Conservation (phyloP, 306 rosid genomes). For the Vigna unguiculata region DNA sequence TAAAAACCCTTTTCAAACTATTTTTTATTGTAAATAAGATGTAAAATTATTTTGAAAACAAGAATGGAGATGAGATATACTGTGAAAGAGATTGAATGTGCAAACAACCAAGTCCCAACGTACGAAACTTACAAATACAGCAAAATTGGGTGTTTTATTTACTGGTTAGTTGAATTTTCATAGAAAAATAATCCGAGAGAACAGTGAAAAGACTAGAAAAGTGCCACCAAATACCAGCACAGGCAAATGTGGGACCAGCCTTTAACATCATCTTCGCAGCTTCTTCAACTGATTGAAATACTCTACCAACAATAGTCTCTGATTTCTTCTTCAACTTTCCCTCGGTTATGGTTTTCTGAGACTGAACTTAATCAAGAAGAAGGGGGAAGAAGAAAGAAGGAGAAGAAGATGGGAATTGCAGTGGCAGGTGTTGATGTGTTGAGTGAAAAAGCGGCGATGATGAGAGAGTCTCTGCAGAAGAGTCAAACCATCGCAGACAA, state of each 20-base stretch:
- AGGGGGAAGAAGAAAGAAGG: neutral
- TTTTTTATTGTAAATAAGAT: no score
- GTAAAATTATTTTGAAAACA: no score
- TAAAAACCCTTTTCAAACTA: no score
- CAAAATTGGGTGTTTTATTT: constrained; percentile 6
- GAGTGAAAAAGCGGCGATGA: constrained; percentile 73
- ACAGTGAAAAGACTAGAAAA: neutral
- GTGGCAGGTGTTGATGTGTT: constrained; percentile 65
- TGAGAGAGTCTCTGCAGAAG: constrained; percentile 88
- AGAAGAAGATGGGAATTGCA: constrained; percentile 61
- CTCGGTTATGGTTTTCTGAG: constrained; percentile 7
- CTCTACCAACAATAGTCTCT: constrained; percentile 25
- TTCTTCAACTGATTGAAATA: neutral
- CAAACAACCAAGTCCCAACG: neutral
- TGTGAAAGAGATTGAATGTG: no score
- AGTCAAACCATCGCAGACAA: constrained; percentile 91
- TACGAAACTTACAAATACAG: constrained; percentile 8
- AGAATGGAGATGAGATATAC: no score
- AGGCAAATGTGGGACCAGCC: constrained; percentile 21
- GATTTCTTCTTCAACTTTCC: constrained; percentile 20
- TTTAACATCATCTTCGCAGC: constrained; percentile 18
- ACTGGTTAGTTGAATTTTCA: neutral
- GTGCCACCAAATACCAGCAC: neutral
- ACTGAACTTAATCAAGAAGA: neutral
- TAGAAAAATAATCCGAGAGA: constrained; percentile 1